Evolutionary conservation across 2,329 filamentous ascomycete species (phyloP), one percentile per base, ranked within the genome.

Genomic region (Drechslera avenae): DNA sequence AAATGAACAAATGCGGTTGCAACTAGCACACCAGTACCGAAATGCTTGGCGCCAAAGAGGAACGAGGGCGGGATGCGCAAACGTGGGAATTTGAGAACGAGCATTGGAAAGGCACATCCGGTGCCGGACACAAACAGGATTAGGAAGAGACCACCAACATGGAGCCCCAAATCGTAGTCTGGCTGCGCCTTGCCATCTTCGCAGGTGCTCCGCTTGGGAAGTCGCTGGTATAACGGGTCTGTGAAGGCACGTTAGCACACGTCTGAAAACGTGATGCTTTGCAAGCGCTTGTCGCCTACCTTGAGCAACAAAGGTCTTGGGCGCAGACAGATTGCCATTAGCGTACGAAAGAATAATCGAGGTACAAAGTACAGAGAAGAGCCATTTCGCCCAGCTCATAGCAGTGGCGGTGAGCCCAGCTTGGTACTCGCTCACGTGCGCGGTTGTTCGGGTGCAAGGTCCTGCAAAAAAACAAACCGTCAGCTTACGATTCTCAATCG

Each of bases 1-100:
- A 86, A 73, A 72, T 92, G 89, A 14, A 93, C 89, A 68, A 94
- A 94, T 46, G 90, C 89, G 1, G 90, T 94, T 13, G 90, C 89
- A 54, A 93, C 86, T 14, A 94, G 78, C 17, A 94, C 90, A 39
- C 90, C 90, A 0, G 90, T 94, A 57, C 90, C 71, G 35, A 73
- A 73, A 62, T 85, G 83, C 57, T 85, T 84, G 3, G 62, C 66
- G 66, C 81, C 83, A 33, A 82, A 79, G 56, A 85, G 83, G 63
- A 86, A 84, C 12, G 79, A 79, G 37, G 80, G 79, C 10, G 84
- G 83, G 26, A 86, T 81, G 10, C 81, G 82, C 34, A 86, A 73
- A n/a, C 76, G 75, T 2, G 84, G 84, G 55, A 85, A 84, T 28
- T 81, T 79, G 48, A 81, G 79, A 17, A 82, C 82, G 18, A 86